Conservation (phyloP, 2,329 filamentous ascomycete species). For the Hymenoscyphus fructigenus region DNA sequence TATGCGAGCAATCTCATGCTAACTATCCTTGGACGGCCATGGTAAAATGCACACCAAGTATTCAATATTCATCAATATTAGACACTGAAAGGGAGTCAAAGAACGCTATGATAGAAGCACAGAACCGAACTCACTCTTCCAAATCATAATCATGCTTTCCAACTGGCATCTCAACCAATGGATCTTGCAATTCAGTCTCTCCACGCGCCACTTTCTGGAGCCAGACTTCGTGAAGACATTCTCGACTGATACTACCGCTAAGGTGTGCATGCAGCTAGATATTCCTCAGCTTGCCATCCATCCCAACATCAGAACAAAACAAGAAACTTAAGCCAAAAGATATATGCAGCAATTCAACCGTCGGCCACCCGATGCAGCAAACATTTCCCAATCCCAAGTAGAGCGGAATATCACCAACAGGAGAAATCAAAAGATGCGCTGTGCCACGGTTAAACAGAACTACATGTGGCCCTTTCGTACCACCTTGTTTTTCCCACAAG, state of each 20-base stretch:
- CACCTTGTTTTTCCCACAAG: conserved; percentile 2
- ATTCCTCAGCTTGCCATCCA: conserved; percentile 14
- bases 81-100: conserved; percentile 2
- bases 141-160: conserved; percentile 72
- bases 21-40: background rate
- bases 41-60: background rate
- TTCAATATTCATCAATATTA: background rate
- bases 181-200: conserved; percentile 61
- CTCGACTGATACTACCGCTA: conserved; percentile 72
- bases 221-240: conserved; percentile 76
- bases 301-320: background rate
- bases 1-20: background rate
- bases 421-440: background rate
- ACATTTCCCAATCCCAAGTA: background rate
- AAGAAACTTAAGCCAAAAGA: background rate
- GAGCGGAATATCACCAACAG: background rate
- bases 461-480: background rate
- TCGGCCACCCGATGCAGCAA: background rate
- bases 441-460: conserved; percentile 4
- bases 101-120: background rate
- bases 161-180: conserved; percentile 64
- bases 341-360: background rate
- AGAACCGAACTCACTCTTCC: conserved; percentile 53
- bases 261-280: conserved; percentile 75
- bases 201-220: conserved; percentile 51